A percentile compares a stretch with the other conserved stretches of the same genome.
Evolutionary conservation across 768 basidiomycete genomes (phyloP).

Genomic region (Lentinula detonsa): DNA sequence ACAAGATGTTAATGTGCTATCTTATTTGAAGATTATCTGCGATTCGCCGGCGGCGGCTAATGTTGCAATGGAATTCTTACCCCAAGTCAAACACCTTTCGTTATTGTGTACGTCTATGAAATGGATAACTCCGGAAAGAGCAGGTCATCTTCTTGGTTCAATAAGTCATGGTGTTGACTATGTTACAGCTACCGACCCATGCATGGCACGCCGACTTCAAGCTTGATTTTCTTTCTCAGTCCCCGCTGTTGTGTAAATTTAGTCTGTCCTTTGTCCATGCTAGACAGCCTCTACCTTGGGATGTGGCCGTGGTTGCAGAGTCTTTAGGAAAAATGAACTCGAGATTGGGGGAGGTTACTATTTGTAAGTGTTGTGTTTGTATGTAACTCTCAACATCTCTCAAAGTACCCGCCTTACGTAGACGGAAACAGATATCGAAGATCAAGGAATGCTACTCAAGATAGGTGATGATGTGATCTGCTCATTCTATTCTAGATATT

Average conservation of each 20-base stretch:
- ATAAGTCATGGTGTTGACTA: neutral
- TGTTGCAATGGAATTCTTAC: neutral
- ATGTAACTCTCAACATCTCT: neutral
- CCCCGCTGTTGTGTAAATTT: neutral
- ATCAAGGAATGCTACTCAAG: neutral
- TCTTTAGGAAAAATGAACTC: neutral
- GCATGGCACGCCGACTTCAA: neutral
- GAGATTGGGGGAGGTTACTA: neutral
- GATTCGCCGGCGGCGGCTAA: neutral
- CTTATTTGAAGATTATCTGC: neutral
- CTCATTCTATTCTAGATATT: neutral
- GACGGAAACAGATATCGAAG: neutral
- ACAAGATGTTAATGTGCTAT: neutral
- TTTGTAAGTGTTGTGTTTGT: neutral
- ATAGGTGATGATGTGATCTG: neutral
- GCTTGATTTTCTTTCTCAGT: neutral
- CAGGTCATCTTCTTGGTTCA: neutral
- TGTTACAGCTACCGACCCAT: neutral
- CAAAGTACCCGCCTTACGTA: neutral
- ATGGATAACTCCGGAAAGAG: neutral
- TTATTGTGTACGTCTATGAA: neutral
- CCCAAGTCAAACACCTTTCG: neutral
- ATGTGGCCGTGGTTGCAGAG: neutral
- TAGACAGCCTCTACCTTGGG: neutral
- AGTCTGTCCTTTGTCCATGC: neutral